A percentile compares a stretch with the other conserved stretches of the same genome.
Evolutionary conservation across 106 monocot species (phyloP).

Genomic region (Triglochin maritima): DNA sequence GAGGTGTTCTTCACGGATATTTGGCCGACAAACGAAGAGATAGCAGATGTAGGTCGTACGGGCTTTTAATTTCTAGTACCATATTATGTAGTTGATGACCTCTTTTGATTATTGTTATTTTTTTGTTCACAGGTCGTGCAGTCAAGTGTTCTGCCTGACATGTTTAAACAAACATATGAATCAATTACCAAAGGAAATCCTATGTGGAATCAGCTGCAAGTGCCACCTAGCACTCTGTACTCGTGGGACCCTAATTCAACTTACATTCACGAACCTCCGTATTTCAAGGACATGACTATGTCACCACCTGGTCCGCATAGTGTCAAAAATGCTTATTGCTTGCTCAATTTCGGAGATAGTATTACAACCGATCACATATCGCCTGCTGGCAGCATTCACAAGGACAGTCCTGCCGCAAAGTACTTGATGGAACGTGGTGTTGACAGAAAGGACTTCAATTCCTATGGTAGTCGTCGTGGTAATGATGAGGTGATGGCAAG

Average conservation of each 20-base stretch:
- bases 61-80: background rate
- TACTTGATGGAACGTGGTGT: constrained; percentile 64
- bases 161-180: constrained; percentile 58
- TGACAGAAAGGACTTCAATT: constrained; percentile 84
- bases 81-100: background rate
- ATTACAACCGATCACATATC: constrained; percentile 96
- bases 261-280: constrained; percentile 89
- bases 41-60: constrained; percentile 36
- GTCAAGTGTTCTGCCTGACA: constrained; percentile 59
- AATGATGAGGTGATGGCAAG: constrained; percentile 92
- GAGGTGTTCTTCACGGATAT: constrained; percentile 69
- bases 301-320: constrained; percentile 71
- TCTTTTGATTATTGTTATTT: background rate
- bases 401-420: constrained; percentile 82
- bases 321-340: constrained; percentile 76
- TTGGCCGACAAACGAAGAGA: constrained; percentile 88
- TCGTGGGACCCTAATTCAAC: constrained; percentile 58
- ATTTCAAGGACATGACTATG: constrained; percentile 91
- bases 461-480: constrained; percentile 86
- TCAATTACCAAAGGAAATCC: constrained; percentile 69
- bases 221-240: constrained; percentile 42
- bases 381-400: constrained; percentile 89
- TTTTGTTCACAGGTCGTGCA: constrained; percentile 40
- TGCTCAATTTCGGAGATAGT: constrained; percentile 79
- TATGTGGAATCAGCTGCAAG: constrained; percentile 64